These are phyloP conservation scores for Rhizophora apiculata DNA, from an alignment of 345 rosid genomes.

Conservation along the genomic window DNA sequence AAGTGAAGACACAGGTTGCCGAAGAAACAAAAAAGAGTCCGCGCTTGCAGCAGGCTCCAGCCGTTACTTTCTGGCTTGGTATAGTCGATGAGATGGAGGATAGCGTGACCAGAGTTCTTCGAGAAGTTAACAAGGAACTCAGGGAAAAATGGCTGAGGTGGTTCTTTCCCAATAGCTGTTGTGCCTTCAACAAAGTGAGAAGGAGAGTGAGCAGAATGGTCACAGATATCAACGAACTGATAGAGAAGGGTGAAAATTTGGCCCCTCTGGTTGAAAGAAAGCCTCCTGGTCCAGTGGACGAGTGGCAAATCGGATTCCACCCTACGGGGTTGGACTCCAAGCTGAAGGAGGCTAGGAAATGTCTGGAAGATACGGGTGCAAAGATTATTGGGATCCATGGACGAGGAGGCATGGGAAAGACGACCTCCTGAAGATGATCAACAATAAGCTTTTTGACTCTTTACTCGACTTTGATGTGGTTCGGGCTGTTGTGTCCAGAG, in stretches of 20 bases:
- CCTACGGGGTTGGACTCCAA: constrained; percentile 8
- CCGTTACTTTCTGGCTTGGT: background rate
- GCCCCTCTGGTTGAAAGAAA: background rate
- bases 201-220: background rate
- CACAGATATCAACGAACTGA: background rate
- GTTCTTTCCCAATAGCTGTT: background rate
- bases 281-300: background rate
- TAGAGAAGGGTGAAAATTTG: background rate
- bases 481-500: background rate
- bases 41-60: background rate
- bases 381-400: constrained; percentile 2
- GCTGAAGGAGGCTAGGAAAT: background rate
- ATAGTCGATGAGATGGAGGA: background rate
- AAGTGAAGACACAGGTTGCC: background rate
- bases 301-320: background rate
- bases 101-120: background rate
- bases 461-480: background rate
- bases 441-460: background rate
- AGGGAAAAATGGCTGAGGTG: background rate
- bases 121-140: background rate
- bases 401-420: background rate
- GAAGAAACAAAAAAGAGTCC: background rate
- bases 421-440: constrained; percentile 5
- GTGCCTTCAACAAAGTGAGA: background rate
- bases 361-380: background rate